Conservation (phyloP, 2,329 filamentous ascomycete species). For the Tolypocladium pustulatum region DNA sequence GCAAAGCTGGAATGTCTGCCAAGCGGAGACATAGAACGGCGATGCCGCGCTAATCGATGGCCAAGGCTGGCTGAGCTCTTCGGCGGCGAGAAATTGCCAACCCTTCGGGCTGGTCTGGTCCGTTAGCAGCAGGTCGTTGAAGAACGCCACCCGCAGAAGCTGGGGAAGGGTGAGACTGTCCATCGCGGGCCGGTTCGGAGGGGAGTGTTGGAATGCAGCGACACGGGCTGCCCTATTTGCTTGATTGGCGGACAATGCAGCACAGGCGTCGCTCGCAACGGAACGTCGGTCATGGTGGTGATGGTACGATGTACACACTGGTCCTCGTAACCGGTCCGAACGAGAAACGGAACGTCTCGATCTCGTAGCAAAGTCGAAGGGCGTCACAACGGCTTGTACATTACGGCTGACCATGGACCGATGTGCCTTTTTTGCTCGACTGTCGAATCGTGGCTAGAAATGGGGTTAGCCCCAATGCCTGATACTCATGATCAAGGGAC, state of each 20-base stretch:
- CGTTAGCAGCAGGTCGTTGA: not conserved
- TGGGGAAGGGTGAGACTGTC: not conserved
- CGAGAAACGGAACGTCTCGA: too few relatives aligned
- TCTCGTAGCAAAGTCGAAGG: too few relatives aligned
- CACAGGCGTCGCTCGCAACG: not conserved
- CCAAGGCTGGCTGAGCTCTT: not conserved
- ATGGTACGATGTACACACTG: not conserved
- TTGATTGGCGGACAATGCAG: not conserved
- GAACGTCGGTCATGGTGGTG: not conserved
- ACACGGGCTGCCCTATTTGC: not conserved
- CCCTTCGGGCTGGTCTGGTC: not conserved
- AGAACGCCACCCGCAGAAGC: not conserved
- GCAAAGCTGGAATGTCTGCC: not conserved
- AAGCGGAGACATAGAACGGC: not conserved
- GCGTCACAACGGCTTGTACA: not conserved
- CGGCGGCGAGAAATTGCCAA: not conserved
- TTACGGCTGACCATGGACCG: not conserved
- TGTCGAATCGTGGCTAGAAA: not conserved
- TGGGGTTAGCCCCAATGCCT: not conserved
- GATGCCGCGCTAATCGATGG: not conserved
- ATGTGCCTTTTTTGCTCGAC: not conserved
- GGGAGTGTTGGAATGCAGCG: not conserved
- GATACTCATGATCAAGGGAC: slow-evolving; percentile 3
- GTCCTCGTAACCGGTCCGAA: not conserved
- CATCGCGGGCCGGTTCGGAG: not conserved